These are phyloP conservation scores for Ustilago crameri DNA, from an alignment of 1,284 basidiomycete genomes.

Conservation along the genomic window DNA sequence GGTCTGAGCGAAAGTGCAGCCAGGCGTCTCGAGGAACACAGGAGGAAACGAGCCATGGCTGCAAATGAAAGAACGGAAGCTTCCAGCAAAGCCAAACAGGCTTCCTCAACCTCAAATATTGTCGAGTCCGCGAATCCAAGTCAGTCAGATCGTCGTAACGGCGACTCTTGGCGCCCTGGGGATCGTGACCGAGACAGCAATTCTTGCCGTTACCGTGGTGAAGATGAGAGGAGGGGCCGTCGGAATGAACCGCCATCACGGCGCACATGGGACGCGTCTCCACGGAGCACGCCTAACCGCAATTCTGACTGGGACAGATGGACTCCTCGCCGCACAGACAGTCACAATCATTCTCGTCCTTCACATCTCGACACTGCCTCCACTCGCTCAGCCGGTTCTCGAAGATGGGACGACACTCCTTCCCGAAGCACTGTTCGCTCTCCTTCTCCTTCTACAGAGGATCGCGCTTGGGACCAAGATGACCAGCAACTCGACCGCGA, in stretches of 20 bases:
- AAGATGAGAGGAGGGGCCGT: constrained; percentile 2
- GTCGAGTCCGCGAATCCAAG: too few relatives aligned
- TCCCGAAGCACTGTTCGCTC: constrained; percentile 13
- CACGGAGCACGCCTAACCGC: constrained; percentile 10
- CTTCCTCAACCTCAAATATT: constrained; percentile 2
- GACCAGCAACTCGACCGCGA: constrained; percentile 55
- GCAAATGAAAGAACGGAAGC: constrained; percentile 13
- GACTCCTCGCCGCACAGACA: constrained; percentile 9
- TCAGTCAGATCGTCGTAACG: background rate
- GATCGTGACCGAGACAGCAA: constrained; percentile 15
- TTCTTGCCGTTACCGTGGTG: constrained; percentile 1
- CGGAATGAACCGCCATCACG: constrained; percentile 13
- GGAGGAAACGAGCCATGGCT: constrained; percentile 34
- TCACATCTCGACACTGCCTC: constrained; percentile 10
- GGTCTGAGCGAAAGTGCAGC: constrained; percentile 50
- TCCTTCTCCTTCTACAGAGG: constrained; percentile 48
- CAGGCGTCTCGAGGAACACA: constrained; percentile 46
- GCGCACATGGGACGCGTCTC: constrained; percentile 54
- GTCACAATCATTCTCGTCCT: background rate
- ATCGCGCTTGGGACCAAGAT: constrained; percentile 57
- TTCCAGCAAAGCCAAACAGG: constrained; percentile 12
- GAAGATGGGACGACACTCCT: constrained; percentile 53
- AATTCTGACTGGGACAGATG: constrained; percentile 14
- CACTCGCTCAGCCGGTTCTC: constrained; percentile 31
- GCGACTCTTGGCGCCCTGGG: constrained; percentile 28